Base-by-base conservation (phyloP, 2,329 filamentous ascomycete genomes). In the Chrysosporium queenslandicum region DNA sequence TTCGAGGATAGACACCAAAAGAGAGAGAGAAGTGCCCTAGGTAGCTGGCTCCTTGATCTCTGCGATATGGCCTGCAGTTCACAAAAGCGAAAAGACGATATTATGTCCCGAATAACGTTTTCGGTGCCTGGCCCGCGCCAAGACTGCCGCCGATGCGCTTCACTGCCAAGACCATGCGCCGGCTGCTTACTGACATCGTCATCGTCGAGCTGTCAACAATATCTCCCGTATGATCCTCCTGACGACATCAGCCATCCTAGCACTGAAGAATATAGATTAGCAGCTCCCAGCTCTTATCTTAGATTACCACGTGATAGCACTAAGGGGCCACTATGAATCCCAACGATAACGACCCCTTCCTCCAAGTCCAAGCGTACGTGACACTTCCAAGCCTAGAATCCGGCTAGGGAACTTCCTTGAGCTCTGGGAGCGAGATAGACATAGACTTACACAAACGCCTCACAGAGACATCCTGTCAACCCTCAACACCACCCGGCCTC, bases 401-500 rank as follows among this genome's bases (percentile, higher is more conserved):
- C 5, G 27, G 27, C 5, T 30, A 30, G 5, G 27, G 27, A 11
- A 6, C 11, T 5, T 11, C 27, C 27, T 30, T 11, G 11, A 11
- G 27, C 27, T 11, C 27, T 30, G 11, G 27, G 11, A 30, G 27
- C 11, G 5, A 30, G 27, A 30, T n/a, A n/a, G n/a, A n/a, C n/a
- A n/a, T n/a, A 40, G 18, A 20, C 14, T n/a, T 52, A 58, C 46
- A 37, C 46, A 46, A 47, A 21, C 52, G 14, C n/a, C 21, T 23
- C 45, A 54, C 66, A 95, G 89, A 71, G 92, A 98, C 72, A 87
- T 97, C 60, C 83, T 94, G 59, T 74, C 82, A 58, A 86, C 94
- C 56, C 82, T 98, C 58, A 79, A 85, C 59, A 81, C 81, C 12
- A 86, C 87, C 50, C 85, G 91, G 8, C 84, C 90, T 49, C 82